These are phyloP conservation scores for Metarhizium humberi DNA, from an alignment of 2,329 filamentous ascomycete genomes.

Conservation along the genomic window DNA sequence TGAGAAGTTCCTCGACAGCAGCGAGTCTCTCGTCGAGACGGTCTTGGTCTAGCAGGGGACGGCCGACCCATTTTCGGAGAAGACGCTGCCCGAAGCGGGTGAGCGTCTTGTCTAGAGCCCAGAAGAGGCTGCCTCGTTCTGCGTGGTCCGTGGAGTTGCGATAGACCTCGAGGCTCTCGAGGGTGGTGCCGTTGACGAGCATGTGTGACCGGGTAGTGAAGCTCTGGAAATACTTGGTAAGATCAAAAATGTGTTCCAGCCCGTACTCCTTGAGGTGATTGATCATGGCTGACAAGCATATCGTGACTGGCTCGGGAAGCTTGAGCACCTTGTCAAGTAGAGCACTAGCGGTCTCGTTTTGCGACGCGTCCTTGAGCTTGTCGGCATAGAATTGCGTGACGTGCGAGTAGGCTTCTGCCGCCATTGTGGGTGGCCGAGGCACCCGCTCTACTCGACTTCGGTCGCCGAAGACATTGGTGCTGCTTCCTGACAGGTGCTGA, in stretches of 20 bases:
- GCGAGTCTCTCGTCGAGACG: slow-evolving; percentile 69
- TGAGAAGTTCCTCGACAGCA: slow-evolving; percentile 78
- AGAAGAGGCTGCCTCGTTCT: slow-evolving; percentile 83
- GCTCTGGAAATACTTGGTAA: slow-evolving; percentile 94
- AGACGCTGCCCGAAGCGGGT: slow-evolving; percentile 84
- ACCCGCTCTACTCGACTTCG: slow-evolving; percentile 77
- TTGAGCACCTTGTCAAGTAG: slow-evolving; percentile 80
- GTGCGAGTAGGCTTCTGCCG: slow-evolving; percentile 76
- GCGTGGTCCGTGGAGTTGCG: slow-evolving; percentile 85
- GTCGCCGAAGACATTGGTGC: slow-evolving; percentile 87
- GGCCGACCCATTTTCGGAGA: slow-evolving; percentile 88
- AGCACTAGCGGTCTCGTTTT: slow-evolving; percentile 47
- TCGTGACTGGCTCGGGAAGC: slow-evolving; percentile 75
- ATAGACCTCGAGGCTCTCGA: slow-evolving; percentile 92
- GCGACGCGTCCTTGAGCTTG: slow-evolving; percentile 57
- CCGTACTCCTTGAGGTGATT: slow-evolving; percentile 86
- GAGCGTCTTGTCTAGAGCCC: slow-evolving; percentile 86
- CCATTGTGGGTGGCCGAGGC: slow-evolving; percentile 68
- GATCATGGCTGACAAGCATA: slow-evolving; percentile 96
- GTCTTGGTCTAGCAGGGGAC: slow-evolving; percentile 70
- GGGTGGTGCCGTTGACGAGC: slow-evolving; percentile 88
- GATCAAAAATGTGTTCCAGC: slow-evolving; percentile 86
- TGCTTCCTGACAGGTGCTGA: slow-evolving; percentile 79
- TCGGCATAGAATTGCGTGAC: slow-evolving; percentile 89
- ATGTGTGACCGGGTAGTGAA: slow-evolving; percentile 93